Conservation (phyloP, 495 filamentous ascomycete genomes). For the Daldinia bambusicola region DNA sequence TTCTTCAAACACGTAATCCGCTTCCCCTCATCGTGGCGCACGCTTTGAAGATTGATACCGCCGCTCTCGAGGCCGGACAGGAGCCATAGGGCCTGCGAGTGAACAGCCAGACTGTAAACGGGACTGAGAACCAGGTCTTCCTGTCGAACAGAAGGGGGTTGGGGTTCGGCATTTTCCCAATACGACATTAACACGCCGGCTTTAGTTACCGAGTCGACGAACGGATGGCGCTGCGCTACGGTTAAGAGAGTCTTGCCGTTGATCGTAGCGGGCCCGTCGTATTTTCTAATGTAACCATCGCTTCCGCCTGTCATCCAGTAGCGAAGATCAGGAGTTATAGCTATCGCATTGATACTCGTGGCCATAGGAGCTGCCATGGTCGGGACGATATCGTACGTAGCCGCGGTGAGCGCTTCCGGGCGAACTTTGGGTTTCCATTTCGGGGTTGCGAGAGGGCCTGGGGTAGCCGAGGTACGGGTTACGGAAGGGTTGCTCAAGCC, state of each 20-base stretch:
- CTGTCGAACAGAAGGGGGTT: conserved; percentile 52
- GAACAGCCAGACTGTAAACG: conserved; percentile 92
- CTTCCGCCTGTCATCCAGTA: conserved; percentile 95
- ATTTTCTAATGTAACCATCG: conserved; percentile 95
- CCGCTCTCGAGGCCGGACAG: conserved; percentile 90
- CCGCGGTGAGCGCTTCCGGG: conserved; percentile 82
- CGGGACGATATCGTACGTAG: conserved; percentile 92
- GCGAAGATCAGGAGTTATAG: conserved; percentile 91
- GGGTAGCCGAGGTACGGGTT: conserved; percentile 60
- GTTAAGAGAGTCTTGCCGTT: conserved; percentile 95
- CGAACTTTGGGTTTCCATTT: conserved; percentile 72
- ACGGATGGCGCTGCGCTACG: conserved; percentile 95
- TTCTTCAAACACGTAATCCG: conserved; percentile 80
- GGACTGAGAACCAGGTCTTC: conserved; percentile 75
- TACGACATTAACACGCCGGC: conserved; percentile 93
- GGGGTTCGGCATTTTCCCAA: conserved; percentile 87
- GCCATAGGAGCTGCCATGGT: conserved; percentile 96
- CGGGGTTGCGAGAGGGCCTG: conserved; percentile 55
- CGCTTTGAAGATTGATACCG: conserved; percentile 90
- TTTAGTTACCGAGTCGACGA: conserved; percentile 96
- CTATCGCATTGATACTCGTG: conserved; percentile 93
- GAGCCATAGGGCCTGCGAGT: conserved; percentile 89
- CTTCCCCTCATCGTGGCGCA: conserved; percentile 95
- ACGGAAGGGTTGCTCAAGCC: conserved; percentile 33
- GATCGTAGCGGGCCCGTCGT: conserved; percentile 92